Percentiles rank a stretch among this genome's conserved stretches.
Conservation (phyloP, 352 stramenopile species). For the Phytophthora ramorum region DNA sequence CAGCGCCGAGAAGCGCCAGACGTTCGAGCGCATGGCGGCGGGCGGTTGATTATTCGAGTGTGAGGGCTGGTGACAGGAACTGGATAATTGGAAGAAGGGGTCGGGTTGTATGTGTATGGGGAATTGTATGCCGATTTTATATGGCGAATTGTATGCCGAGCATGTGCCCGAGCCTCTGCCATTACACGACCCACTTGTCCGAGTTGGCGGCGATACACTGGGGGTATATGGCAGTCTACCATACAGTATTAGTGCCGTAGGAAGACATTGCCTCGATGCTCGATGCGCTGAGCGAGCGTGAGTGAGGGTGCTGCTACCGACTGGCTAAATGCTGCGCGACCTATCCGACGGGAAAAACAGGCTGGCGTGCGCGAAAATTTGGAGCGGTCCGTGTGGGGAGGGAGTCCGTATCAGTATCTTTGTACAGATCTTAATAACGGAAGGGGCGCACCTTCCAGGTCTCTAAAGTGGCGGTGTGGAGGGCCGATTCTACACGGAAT, state of each 20-base stretch:
- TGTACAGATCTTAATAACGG: too few species aligned
- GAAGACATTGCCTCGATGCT: too few species aligned
- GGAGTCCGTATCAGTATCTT: too few species aligned
- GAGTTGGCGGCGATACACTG: neutral
- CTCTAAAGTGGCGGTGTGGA: neutral
- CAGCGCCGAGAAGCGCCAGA: conserved; percentile 22
- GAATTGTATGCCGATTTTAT: conserved; percentile 10
- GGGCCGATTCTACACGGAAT: conserved; percentile 1
- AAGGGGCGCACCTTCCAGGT: neutral
- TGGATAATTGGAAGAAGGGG: conserved; percentile 24
- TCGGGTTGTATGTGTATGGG: conserved; percentile 18
- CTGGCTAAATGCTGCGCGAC: conserved; percentile 1
- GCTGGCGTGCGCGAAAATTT: conserved; percentile 31
- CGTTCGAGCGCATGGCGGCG: neutral
- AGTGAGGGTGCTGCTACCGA: neutral
- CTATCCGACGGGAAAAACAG: conserved; percentile 23
- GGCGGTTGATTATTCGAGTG: conserved; percentile 13
- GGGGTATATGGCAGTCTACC: neutral
- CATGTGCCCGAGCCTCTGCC: conserved; percentile 13
- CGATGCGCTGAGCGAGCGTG: neutral
- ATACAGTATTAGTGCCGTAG: too few species aligned
- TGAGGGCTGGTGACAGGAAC: conserved; percentile 15
- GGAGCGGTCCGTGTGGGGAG: conserved; percentile 16
- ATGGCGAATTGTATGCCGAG: conserved; percentile 10
- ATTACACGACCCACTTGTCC: neutral